Evolutionary conservation across 2,329 filamentous ascomycete genomes (phyloP).

Genomic region (Atkinsonella hypoxylon): DNA sequence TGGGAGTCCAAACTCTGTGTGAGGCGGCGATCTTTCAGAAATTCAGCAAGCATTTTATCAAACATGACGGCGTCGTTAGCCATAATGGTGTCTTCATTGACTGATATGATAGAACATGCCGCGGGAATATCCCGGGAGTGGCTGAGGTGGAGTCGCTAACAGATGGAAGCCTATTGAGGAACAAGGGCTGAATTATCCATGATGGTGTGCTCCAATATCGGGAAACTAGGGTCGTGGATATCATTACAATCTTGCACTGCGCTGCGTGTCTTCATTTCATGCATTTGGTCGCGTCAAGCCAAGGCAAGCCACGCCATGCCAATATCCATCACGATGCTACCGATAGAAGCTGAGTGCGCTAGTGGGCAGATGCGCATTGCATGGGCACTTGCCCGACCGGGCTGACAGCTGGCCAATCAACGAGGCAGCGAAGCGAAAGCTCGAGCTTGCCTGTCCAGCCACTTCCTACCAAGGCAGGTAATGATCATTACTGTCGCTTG

Average conservation of each 20-base stretch:
- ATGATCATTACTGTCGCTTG: too few relatives aligned
- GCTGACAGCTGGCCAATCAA: conserved; percentile 2
- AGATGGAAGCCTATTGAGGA: not conserved
- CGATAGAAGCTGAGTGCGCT: too few relatives aligned
- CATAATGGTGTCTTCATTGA: not conserved
- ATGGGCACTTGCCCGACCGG: not conserved
- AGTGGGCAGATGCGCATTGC: not conserved
- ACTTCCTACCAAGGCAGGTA: too few relatives aligned
- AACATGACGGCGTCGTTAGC: not conserved
- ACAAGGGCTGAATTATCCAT: not conserved
- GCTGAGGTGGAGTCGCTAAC: not conserved
- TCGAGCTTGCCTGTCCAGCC: too few relatives aligned
- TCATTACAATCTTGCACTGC: not conserved
- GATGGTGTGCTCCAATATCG: not conserved
- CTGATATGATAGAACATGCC: not conserved
- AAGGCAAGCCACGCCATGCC: too few relatives aligned
- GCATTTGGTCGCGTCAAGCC: too few relatives aligned
- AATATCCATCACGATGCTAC: too few relatives aligned
- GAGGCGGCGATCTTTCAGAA: conserved; percentile 12
- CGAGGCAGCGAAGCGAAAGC: conserved; percentile 1
- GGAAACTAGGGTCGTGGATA: not conserved
- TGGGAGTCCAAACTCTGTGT: conserved; percentile 12
- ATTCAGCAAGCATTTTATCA: not conserved
- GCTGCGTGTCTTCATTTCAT: not conserved
- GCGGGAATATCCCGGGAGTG: not conserved